Evolutionary conservation across 2,329 filamentous ascomycete species (phyloP).

Genomic region (Fusarium longipes): DNA sequence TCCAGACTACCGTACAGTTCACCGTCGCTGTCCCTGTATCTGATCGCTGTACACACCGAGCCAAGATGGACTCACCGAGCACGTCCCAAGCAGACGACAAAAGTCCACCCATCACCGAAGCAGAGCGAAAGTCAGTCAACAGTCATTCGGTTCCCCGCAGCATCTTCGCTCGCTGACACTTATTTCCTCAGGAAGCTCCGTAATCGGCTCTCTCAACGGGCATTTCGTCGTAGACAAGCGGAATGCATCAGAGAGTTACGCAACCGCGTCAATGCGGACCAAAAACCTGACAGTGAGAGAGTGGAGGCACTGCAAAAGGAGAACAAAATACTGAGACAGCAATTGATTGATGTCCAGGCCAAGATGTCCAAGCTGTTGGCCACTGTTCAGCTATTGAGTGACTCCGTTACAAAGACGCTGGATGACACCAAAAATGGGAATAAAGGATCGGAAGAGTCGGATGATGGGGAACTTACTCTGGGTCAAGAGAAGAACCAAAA

Average conservation of each 20-base stretch:
- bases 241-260: slow-evolving; percentile 46
- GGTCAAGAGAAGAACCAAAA: neutral
- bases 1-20: neutral
- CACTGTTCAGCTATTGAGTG: slow-evolving; percentile 41
- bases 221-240: slow-evolving; percentile 48
- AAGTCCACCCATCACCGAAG: slow-evolving; percentile 3
- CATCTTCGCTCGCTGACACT: neutral
- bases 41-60: slow-evolving; percentile 9
- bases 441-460: neutral
- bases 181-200: slow-evolving; percentile 43
- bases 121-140: slow-evolving; percentile 25
- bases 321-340: slow-evolving; percentile 42
- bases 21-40: neutral
- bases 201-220: slow-evolving; percentile 50
- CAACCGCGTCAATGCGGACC: slow-evolving; percentile 37
- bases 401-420: slow-evolving; percentile 44
- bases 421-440: slow-evolving; percentile 18
- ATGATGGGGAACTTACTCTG: accelerated
- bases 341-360: slow-evolving; percentile 47
- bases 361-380: slow-evolving; percentile 44
- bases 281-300: slow-evolving; percentile 42
- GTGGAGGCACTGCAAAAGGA: slow-evolving; percentile 43
- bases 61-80: slow-evolving; percentile 17
- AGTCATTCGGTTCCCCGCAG: neutral
- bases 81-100: slow-evolving; percentile 2